phyloP scores from a whole-genome alignment of 768 basidiomycete species.

The Auriscalpium orientale region DNA sequence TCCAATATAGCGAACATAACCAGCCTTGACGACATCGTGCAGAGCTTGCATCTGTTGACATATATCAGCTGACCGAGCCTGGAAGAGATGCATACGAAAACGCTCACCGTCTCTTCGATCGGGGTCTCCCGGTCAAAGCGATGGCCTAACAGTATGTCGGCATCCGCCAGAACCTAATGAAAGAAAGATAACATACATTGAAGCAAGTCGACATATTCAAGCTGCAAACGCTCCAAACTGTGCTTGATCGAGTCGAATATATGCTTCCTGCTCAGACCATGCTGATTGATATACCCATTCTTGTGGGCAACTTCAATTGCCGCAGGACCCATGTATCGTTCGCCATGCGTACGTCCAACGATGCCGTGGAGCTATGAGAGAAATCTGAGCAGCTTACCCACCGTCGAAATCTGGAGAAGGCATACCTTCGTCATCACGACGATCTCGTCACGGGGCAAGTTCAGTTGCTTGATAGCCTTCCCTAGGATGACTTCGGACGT shows the following conservation, averaged over 20 bases:
- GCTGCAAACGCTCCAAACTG: neutral
- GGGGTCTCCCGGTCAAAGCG: neutral
- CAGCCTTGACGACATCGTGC: neutral
- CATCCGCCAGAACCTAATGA: neutral
- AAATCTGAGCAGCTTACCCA: conserved; percentile 11
- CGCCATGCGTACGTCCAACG: conserved; percentile 3
- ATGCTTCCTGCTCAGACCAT: conserved; percentile 36
- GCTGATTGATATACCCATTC: conserved; percentile 40
- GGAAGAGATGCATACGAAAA: neutral
- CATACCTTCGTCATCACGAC: conserved; percentile 41
- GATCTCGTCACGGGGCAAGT: conserved; percentile 38
- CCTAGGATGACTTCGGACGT: conserved; percentile 34
- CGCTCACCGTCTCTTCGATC: neutral
- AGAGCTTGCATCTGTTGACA: neutral
- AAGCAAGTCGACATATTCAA: neutral
- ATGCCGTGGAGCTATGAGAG: conserved; percentile 10
- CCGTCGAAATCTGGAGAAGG: conserved; percentile 4
- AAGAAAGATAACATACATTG: neutral
- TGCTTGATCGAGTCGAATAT: neutral
- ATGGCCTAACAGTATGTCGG: neutral
- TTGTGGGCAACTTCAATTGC: conserved; percentile 12
- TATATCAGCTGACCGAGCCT: neutral
- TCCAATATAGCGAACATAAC: neutral
- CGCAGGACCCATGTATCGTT: neutral
- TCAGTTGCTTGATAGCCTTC: conserved; percentile 34